Evolutionary conservation across 495 filamentous ascomycete species (phyloP).

Genomic region (Penicillium malachiteum): DNA sequence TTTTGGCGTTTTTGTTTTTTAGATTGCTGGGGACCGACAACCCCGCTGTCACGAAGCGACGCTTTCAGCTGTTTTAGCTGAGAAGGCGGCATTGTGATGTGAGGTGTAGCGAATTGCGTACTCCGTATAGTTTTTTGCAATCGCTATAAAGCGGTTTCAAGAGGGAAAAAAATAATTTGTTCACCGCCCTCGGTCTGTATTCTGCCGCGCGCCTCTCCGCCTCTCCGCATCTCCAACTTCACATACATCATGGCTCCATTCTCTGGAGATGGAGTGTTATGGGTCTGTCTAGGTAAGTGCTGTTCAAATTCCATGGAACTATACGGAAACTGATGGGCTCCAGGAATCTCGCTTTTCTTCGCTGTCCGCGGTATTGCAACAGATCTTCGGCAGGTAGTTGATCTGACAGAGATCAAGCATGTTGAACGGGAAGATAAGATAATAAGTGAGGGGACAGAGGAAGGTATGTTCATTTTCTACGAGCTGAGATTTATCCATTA

Average conservation of each 20-base stretch:
- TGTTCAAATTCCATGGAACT: neutral
- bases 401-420: slow-evolving; percentile 49
- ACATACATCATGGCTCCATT: slow-evolving; percentile 37
- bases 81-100: slow-evolving; percentile 77
- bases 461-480: slow-evolving; percentile 29
- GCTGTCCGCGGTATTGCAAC: slow-evolving; percentile 44
- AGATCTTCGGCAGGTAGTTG: slow-evolving; percentile 46
- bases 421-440: slow-evolving; percentile 46
- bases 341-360: slow-evolving; percentile 48
- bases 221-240: slow-evolving; percentile 39
- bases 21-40: slow-evolving; percentile 83
- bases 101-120: slow-evolving; percentile 3
- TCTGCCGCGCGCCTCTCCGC: slow-evolving; percentile 34
- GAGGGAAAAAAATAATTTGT: slow-evolving; percentile 26
- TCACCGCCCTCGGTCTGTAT: slow-evolving; percentile 36
- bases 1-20: slow-evolving; percentile 85
- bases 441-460: slow-evolving; percentile 48
- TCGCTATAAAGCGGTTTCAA: neutral
- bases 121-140: slow-evolving; percentile 23
- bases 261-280: slow-evolving; percentile 43
- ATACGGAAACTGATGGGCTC: neutral
- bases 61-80: slow-evolving; percentile 94
- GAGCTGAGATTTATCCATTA: neutral
- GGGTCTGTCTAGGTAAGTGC: slow-evolving; percentile 44
- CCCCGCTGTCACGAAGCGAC: slow-evolving; percentile 81